Percentiles rank a stretch among this genome's conserved stretches.
phyloP scores from a whole-genome alignment of 768 basidiomycete genomes.

The Lactifluus echinatus region DNA sequence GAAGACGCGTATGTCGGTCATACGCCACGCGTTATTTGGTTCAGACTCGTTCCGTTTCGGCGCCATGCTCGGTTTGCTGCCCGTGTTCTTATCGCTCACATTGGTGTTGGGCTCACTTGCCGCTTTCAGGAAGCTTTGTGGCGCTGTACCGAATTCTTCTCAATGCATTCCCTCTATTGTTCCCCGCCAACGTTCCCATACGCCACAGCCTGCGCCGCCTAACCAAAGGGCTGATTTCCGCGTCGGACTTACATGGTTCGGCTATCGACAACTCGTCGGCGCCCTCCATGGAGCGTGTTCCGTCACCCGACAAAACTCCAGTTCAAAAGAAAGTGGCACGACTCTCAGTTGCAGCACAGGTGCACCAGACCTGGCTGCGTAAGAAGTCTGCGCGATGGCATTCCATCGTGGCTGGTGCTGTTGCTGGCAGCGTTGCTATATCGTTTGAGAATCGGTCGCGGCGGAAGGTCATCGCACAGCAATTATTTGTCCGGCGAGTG shows the following conservation, averaged over 20 bases:
- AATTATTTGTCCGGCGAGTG: slow-evolving; percentile 77
- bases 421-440: slow-evolving; percentile 66
- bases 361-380: slow-evolving; percentile 51
- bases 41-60: slow-evolving; percentile 77
- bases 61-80: slow-evolving; percentile 64
- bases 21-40: slow-evolving; percentile 80
- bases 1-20: slow-evolving; percentile 52
- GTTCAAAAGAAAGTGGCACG: slow-evolving; percentile 33
- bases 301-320: slow-evolving; percentile 10
- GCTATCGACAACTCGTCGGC: slow-evolving; percentile 21
- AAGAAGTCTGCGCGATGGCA: slow-evolving; percentile 74
- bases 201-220: slow-evolving; percentile 11
- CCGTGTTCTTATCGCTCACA: background rate
- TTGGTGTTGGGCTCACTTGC: background rate
- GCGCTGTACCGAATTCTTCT: slow-evolving; percentile 71
- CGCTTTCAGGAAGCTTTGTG: slow-evolving; percentile 57
- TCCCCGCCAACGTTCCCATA: slow-evolving; percentile 32
- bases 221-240: background rate
- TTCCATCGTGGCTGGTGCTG: slow-evolving; percentile 65
- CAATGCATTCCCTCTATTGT: slow-evolving; percentile 65
- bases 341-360: slow-evolving; percentile 53
- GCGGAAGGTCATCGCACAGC: slow-evolving; percentile 67
- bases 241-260: slow-evolving; percentile 4
- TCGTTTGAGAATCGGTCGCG: slow-evolving; percentile 66
- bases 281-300: slow-evolving; percentile 1